Evolutionary conservation across 2,329 filamentous ascomycete species (phyloP).

Genomic region (Fusarium tjaetaba): DNA sequence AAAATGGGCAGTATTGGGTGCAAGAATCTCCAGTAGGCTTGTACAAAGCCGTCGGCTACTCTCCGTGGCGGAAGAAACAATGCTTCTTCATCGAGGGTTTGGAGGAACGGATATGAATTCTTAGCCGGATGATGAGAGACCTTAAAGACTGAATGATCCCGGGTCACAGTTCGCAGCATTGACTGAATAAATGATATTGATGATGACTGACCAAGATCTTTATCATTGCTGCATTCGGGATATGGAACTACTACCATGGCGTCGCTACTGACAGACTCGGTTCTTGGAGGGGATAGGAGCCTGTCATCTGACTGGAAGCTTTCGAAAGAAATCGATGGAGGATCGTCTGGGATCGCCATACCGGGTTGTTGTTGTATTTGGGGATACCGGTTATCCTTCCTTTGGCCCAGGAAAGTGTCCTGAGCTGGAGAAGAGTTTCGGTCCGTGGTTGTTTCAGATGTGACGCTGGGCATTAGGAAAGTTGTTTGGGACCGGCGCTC

Average conservation of each 20-base stretch:
- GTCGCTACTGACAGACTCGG: background rate
- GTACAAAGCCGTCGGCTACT: background rate
- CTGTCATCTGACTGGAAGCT: background rate
- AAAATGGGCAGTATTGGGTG: background rate
- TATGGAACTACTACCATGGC: background rate
- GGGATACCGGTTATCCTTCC: background rate
- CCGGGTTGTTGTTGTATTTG: background rate
- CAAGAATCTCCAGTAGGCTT: background rate
- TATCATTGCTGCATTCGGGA: background rate
- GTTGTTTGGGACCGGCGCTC: background rate
- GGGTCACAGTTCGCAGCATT: background rate
- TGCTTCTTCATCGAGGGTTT: background rate
- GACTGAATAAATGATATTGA: background rate
- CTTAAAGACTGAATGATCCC: background rate
- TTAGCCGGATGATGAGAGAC: background rate
- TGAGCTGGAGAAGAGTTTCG: background rate
- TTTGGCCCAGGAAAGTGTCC: background rate
- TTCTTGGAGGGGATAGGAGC: background rate
- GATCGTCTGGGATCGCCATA: background rate
- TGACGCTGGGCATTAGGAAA: background rate
- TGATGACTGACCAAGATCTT: background rate
- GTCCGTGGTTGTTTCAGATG: background rate
- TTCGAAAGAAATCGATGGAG: background rate
- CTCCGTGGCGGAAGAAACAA: background rate
- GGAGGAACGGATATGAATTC: background rate